These are phyloP conservation scores for Hortiboletus flavorubellus DNA, from an alignment of 768 basidiomycete genomes.

Conservation along the genomic window DNA sequence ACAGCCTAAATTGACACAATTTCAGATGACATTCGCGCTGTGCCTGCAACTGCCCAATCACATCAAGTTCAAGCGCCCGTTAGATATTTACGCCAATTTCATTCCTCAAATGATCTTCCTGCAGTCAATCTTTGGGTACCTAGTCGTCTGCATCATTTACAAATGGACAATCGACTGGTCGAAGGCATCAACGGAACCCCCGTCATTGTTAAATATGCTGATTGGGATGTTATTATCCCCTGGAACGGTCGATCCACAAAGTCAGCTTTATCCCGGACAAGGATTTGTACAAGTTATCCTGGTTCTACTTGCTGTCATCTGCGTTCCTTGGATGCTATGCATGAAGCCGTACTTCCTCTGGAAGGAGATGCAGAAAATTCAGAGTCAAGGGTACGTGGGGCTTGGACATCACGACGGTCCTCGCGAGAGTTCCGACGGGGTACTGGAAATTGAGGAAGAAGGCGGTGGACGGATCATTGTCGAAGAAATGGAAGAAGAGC, in stretches of 20 bases:
- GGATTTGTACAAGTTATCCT: conserved; percentile 77
- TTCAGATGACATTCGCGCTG: conserved; percentile 96
- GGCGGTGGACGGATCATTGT: conserved; percentile 70
- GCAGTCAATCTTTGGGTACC: conserved; percentile 96
- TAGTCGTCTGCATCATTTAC: conserved; percentile 91
- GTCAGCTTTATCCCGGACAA: conserved; percentile 85
- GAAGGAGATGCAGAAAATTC: conserved; percentile 84
- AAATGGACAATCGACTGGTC: conserved; percentile 97
- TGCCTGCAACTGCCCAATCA: conserved; percentile 97
- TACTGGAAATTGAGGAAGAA: conserved; percentile 76
- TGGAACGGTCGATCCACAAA: conserved; percentile 64
- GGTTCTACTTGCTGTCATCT: conserved; percentile 73
- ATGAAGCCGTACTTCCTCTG: conserved; percentile 89
- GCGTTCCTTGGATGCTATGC: conserved; percentile 94
- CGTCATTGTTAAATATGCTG: conserved; percentile 92
- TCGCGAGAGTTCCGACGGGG: conserved; percentile 55
- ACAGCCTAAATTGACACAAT: conserved; percentile 11
- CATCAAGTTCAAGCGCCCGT: conserved; percentile 82
- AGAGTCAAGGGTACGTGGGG: conserved; percentile 81
- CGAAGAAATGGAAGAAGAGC: conserved; percentile 68
- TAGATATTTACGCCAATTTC: conserved; percentile 93
- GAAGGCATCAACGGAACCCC: conserved; percentile 61
- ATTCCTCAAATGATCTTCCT: conserved; percentile 97
- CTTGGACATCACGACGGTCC: conserved; percentile 55
- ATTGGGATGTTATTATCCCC: conserved; percentile 96